Evolutionary conservation across 257 asterid species (phyloP), one percentile per base, ranked within the genome.

Genomic region (Nicotiana obtusifolia): DNA sequence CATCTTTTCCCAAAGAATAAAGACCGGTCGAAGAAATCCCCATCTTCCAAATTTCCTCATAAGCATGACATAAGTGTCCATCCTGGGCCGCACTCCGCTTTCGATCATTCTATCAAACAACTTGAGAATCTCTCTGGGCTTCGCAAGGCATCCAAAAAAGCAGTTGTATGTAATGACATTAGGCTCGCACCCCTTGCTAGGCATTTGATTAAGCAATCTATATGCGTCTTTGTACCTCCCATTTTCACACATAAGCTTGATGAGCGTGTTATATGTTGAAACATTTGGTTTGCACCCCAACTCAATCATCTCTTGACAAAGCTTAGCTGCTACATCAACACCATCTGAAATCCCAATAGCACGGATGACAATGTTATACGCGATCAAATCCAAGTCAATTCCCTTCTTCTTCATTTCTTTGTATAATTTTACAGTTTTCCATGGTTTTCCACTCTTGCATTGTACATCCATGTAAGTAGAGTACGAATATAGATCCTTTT

Each of bases 41-140:
- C 98, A 95, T 84, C 98, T 90, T 16, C 95, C 98, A 83, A 93
- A 95, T 90, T 95, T 95, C 87, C 96, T 93, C 92, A 95, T 88
- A 24, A 95, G 96, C 97, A 95, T 87, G 22, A 95, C 98, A 87
- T 89, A 93, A 0, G 99, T 95, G 47, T 93, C 99, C 93, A 93
- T 86, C 80, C 87, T 87, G 10, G 99, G 98, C 7, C 77, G 90
- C 76, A 94, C 82, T 17, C 98, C 97, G 22, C 86, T 89, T n/a
- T 87, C 96, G 26, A 86, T 67, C 99, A 95, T 95, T 89, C 88
- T 83, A 87, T 95, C 95, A 68, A 95, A 93, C 89, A 91, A 53
- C 78, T 68, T 86, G 9, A 93, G 84, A 85, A 95, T 92, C 90
- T 92, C 94, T 11, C 83, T 81, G 16, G 99, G 99, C 91, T 93